These are phyloP conservation scores for Sideroxylon spinosum DNA, from an alignment of 179 eudicot genomes.

Conservation along the genomic window DNA sequence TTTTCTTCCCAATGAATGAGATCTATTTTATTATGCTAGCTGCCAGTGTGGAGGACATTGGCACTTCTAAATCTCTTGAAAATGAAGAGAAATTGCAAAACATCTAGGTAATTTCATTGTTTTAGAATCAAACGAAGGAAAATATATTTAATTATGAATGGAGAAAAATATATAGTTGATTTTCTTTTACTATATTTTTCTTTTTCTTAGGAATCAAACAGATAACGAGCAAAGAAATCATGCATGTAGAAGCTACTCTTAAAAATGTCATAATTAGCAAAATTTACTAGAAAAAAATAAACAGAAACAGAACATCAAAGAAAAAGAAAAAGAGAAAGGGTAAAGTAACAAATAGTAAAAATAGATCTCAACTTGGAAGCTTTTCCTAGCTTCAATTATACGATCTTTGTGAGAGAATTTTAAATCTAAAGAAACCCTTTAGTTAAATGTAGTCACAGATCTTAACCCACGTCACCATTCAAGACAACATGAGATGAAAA, in stretches of 20 bases:
- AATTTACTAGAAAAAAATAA: not conserved
- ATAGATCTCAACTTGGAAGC: conserved; percentile 20
- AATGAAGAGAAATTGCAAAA: too few species aligned
- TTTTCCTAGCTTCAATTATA: not conserved
- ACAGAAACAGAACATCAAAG: not conserved
- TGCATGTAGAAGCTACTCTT: not conserved
- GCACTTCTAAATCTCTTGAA: too few species aligned
- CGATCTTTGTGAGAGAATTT: not conserved
- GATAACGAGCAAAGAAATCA: not conserved
- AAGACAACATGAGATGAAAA: not conserved
- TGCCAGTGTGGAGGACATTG: too few species aligned
- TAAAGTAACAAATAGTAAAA: not conserved
- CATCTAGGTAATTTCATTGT: too few species aligned
- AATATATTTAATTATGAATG: too few species aligned
- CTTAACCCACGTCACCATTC: not conserved
- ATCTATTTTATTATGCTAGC: too few species aligned
- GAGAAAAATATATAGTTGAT: not conserved
- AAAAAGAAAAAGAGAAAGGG: not conserved
- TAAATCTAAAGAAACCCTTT: conserved; percentile 8
- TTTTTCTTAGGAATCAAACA: conserved; percentile 14
- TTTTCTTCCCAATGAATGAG: too few species aligned
- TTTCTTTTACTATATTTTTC: not conserved
- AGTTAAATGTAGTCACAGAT: not conserved
- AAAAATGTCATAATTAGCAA: not conserved
- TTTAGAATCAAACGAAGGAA: too few species aligned